phyloP scores from a whole-genome alignment of 805 yeast species.

The Candida anglica region DNA sequence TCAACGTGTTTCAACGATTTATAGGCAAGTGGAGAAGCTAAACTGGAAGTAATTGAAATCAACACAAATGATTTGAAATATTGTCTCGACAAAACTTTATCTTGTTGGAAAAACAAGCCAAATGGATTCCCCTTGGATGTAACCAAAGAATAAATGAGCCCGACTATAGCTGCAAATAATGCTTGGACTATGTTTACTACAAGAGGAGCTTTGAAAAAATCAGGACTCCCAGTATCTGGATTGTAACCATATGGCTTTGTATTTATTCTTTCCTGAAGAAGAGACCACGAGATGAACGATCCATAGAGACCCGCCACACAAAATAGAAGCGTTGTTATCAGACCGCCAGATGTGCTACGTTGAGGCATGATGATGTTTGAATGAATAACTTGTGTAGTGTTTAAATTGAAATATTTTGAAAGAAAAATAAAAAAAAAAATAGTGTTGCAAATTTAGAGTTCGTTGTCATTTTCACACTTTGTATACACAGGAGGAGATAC shows the following conservation, averaged over 20 bases:
- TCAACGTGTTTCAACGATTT: constrained; percentile 78
- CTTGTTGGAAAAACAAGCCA: constrained; percentile 28
- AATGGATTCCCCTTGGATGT: constrained; percentile 26
- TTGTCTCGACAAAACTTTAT: constrained; percentile 6
- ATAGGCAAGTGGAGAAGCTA: constrained; percentile 81
- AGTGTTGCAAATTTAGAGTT: no score
- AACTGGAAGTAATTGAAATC: constrained; percentile 70
- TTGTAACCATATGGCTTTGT: constrained; percentile 63
- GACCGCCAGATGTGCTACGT: no score
- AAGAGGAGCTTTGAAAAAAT: constrained; percentile 69
- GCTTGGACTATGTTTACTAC: constrained; percentile 77
- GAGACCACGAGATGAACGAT: constrained; percentile 88
- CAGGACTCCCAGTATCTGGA: constrained; percentile 27
- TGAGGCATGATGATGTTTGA: no score
- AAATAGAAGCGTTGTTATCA: constrained; percentile 21
- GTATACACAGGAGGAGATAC: no score
- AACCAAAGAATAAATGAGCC: constrained; percentile 50
- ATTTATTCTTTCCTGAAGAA: constrained; percentile 83
- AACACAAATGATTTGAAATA: constrained; percentile 38
- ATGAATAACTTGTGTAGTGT: no score
- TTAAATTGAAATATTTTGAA: not conserved
- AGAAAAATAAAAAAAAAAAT: not conserved
- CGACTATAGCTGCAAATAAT: constrained; percentile 64
- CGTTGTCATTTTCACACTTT: no score
- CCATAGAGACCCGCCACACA: constrained; percentile 69